Evolutionary conservation across 1,139 yeast genomes (phyloP).

Genomic region (Sugiyamaella novakii): DNA sequence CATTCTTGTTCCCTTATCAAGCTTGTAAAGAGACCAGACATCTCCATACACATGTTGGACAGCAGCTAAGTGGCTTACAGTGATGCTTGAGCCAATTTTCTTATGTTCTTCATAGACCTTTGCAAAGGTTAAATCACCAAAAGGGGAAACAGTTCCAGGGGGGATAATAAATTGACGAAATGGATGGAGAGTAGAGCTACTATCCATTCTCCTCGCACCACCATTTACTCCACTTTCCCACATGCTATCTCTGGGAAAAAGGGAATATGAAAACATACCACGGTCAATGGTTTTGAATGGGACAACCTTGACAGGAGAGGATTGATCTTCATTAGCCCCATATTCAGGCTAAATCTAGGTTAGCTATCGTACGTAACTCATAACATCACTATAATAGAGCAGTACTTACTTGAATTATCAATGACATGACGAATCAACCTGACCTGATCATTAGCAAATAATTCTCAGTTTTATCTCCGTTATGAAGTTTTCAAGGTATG

Average conservation of each 20-base stretch:
- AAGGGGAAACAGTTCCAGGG: conserved; percentile 13
- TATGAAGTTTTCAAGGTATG: too few relatives aligned
- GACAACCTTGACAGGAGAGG: conserved; percentile 16
- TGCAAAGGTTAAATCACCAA: conserved; percentile 16
- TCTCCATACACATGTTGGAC: conserved; percentile 26
- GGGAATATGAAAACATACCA: conserved; percentile 21
- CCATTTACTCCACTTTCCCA: conserved; percentile 17
- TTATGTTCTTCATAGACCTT: conserved; percentile 23
- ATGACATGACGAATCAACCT: conserved; percentile 1
- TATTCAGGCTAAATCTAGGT: conserved; percentile 10
- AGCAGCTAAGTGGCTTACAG: conserved; percentile 26
- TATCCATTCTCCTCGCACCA: background rate
- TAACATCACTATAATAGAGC: too few relatives aligned
- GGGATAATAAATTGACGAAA: conserved; percentile 25
- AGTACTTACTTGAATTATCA: conserved; percentile 15
- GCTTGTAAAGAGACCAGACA: conserved; percentile 27
- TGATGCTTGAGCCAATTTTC: background rate
- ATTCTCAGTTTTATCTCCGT: too few relatives aligned
- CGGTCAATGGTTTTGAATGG: conserved; percentile 23
- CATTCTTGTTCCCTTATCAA: conserved; percentile 28
- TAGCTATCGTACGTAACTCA: too few relatives aligned
- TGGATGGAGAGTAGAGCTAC: conserved; percentile 9
- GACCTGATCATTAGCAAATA: conserved; percentile 1
- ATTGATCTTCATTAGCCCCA: conserved; percentile 1
- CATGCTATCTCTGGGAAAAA: conserved; percentile 24